Percentiles rank a stretch among this genome's conserved stretches.
Evolutionary conservation across 306 rosid species (phyloP).

Genomic region (Cicer bijugum): DNA sequence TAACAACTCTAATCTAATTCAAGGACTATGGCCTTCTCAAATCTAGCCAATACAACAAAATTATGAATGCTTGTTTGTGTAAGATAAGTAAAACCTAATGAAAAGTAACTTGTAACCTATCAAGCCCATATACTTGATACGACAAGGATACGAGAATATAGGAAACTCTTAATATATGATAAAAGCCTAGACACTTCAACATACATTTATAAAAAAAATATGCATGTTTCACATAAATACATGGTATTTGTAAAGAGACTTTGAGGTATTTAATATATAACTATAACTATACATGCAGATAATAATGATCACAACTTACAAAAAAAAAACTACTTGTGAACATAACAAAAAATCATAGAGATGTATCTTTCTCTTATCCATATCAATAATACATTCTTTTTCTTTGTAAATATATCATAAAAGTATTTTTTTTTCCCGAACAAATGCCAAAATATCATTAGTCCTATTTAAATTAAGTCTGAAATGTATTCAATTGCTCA

Average conservation of each 20-base stretch:
- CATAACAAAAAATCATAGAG: not conserved
- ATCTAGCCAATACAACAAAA: slow-evolving; percentile 1
- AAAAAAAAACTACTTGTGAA: not conserved
- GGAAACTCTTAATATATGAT: not conserved
- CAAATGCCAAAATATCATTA: not conserved
- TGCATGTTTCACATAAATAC: not conserved
- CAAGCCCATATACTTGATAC: not conserved
- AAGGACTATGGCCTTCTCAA: not conserved
- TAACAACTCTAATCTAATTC: not conserved
- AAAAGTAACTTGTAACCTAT: not conserved
- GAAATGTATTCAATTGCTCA: not conserved
- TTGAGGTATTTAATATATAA: not conserved
- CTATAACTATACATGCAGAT: not conserved
- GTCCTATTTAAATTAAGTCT: not conserved
- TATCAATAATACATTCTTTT: not conserved
- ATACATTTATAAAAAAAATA: not conserved
- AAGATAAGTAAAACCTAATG: not conserved
- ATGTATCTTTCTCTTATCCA: not conserved
- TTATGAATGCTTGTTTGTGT: not conserved
- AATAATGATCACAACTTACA: not conserved
- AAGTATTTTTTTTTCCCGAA: not conserved
- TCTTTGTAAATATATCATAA: too few relatives aligned
- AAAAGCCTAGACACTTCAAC: not conserved
- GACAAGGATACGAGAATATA: not conserved
- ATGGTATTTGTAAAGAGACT: not conserved